A percentile compares a stretch with the other conserved stretches of the same genome.
These are phyloP conservation scores for Pichia sp. DNA, from an alignment of 1,139 yeast species.

Conservation along the genomic window DNA sequence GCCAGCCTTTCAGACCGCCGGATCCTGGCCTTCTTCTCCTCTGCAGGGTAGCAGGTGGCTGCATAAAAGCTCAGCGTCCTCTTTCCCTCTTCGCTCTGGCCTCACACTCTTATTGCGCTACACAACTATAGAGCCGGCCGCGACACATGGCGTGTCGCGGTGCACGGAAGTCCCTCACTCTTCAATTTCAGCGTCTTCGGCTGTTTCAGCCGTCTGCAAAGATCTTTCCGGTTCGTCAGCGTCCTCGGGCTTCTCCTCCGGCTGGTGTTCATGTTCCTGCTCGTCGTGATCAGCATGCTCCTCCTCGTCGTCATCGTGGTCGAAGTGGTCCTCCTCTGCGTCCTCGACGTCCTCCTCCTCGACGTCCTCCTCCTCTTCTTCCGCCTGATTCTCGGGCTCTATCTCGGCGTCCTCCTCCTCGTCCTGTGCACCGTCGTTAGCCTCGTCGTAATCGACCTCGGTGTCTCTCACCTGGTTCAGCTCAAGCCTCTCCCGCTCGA, in stretches of 20 bases:
- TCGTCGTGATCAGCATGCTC: not conserved
- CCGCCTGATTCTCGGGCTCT: no score
- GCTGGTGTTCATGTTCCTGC: not conserved
- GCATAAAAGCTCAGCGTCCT: slow-evolving; percentile 2
- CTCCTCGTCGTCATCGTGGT: not conserved
- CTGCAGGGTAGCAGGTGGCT: not conserved
- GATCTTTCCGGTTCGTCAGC: slow-evolving; percentile 8
- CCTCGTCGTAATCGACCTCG: not conserved
- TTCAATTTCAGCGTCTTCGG: slow-evolving; percentile 1
- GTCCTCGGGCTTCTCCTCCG: not conserved
- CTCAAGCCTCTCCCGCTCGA: slow-evolving; percentile 11
- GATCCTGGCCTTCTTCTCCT: not conserved
- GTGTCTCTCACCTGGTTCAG: not conserved
- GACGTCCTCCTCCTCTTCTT: not conserved
- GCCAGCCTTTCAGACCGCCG: not conserved
- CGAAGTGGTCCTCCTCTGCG: no score
- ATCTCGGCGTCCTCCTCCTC: slow-evolving; percentile 1
- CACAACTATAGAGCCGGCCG: not conserved
- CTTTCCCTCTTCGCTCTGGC: not conserved
- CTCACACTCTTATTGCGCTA: no score
- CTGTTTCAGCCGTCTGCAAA: slow-evolving; percentile 5
- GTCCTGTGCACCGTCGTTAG: no score
- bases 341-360: not conserved
- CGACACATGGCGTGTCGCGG: slow-evolving; percentile 3
- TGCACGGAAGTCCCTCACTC: slow-evolving; percentile 1